Percentiles rank a stretch among this genome's conserved stretches.
Evolutionary conservation across 2,329 filamentous ascomycete species (phyloP).

Genomic region (Calonectria hongkongensis): DNA sequence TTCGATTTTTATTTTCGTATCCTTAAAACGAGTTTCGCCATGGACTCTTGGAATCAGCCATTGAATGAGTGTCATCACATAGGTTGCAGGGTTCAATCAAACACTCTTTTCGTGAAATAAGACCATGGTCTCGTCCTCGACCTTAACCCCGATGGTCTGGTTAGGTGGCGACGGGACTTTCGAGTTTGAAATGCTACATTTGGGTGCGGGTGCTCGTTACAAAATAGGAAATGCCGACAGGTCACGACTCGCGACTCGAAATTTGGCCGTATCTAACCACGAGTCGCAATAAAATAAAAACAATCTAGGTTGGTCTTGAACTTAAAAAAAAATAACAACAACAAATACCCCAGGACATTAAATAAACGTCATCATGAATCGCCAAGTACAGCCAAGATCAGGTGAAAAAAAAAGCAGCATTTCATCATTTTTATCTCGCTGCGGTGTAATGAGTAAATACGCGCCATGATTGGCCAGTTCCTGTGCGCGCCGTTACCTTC

Average conservation of each 20-base stretch:
- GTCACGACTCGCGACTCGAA: slow-evolving; percentile 36
- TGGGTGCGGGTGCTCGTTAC: background rate
- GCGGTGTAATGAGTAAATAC: slow-evolving; percentile 14
- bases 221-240: slow-evolving; percentile 15
- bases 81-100: background rate
- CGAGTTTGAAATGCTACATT: background rate
- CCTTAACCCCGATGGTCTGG: background rate
- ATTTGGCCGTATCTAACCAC: slow-evolving; percentile 5
- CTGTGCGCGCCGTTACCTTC: slow-evolving; percentile 47
- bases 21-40: background rate
- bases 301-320: background rate
- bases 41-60: background rate
- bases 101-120: background rate
- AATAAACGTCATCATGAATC: background rate
- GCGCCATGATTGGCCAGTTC: slow-evolving; percentile 47
- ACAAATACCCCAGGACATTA: background rate
- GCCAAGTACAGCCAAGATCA: background rate
- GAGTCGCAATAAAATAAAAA: background rate
- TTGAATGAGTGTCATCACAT: background rate
- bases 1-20: background rate
- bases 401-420: slow-evolving; percentile 7
- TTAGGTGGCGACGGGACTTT: background rate
- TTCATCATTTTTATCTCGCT: slow-evolving; percentile 35
- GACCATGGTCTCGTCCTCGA: no score
- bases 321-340: background rate